phyloP scores from a whole-genome alignment of 2,329 filamentous ascomycete species.

The Phyllachora maydis region DNA sequence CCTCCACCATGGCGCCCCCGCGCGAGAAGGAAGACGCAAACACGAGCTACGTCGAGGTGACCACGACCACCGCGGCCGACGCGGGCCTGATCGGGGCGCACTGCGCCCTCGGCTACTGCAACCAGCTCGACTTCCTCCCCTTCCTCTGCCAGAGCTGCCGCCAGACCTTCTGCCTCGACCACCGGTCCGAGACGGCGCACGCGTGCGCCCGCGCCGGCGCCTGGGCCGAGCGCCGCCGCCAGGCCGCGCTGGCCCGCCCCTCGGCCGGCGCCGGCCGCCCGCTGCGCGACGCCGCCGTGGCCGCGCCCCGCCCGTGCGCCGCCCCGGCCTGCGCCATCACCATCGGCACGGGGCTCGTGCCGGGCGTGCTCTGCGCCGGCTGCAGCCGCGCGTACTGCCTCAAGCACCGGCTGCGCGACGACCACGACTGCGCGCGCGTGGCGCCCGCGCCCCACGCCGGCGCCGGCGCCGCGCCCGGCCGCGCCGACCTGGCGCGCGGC shows the following conservation, averaged over 20 bases:
- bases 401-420: constrained; percentile 55
- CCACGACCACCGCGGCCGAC: constrained; percentile 37
- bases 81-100: constrained; percentile 73
- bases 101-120: constrained; percentile 82
- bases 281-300: constrained; percentile 31
- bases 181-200: constrained; percentile 72
- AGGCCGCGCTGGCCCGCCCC: constrained; percentile 28
- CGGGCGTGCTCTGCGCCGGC: constrained; percentile 48
- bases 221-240: constrained; percentile 36
- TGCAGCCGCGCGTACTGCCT: constrained; percentile 62
- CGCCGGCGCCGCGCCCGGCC: constrained; percentile 18
- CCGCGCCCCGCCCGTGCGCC: constrained; percentile 46
- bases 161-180: constrained; percentile 78
- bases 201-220: constrained; percentile 39
- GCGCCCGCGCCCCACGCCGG: constrained; percentile 30
- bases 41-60: constrained; percentile 50
- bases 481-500: constrained; percentile 44
- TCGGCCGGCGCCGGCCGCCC: constrained; percentile 31
- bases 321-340: constrained; percentile 45
- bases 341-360: constrained; percentile 45
- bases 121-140: constrained; percentile 88
- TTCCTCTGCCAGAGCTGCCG: constrained; percentile 83
- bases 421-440: constrained; percentile 70
- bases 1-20: constrained; percentile 34
- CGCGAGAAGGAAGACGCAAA: too few relatives aligned